Base-by-base conservation (phyloP, 176 grass and related monocot species). In the Poa annua region DNA sequence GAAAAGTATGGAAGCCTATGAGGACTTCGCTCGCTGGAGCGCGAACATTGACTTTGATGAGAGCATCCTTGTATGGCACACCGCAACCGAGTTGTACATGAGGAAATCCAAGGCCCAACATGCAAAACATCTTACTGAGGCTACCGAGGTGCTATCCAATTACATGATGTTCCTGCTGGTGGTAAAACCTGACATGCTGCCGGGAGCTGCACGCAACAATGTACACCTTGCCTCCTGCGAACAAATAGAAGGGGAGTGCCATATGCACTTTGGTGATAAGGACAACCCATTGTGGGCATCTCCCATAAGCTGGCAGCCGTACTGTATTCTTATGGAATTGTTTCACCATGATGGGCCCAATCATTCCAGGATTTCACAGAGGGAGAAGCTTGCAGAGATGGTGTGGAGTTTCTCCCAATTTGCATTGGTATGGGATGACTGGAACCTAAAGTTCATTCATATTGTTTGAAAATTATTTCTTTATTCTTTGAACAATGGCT, bases 1-100 rank as follows among this genome's bases (percentile, higher is more conserved):
- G 22, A 74, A 86, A 41, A 72, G 66, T 62, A 80, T 79, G 75
- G 38, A 79, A 24, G 64, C 9, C 19, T 79, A 85, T 32, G 67
- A 41, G 1, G 76, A 63, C 11, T 80, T 80, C 24, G 84, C 84
- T 63, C 76, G 52, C 15, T 86, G 84, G 84, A 86, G 84, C n/a
- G 55, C 79, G 32, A 80, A 86, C 84, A 80, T 80, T 56, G 66
- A 64, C 17, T 80, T 86, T 41, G 84, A 80, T 0, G 76, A 49
- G 42, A 73, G 42, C 70, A 73, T 73, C 70, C 70, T 73, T 50
- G 42, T 49, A 4, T 73, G 70, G 70, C 70, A 73, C 44, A 26
- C 24, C 3, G 70, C 70, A 8, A 73, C 70, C n/a, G 70, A 73
- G 12, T 16, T 73, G 22, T 73, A 50, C 44, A 3, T 73, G 6